Evolutionary conservation across 1,139 yeast species (phyloP), one percentile per base, ranked within the genome.

Genomic region (Lizanozyma gosingica): DNA sequence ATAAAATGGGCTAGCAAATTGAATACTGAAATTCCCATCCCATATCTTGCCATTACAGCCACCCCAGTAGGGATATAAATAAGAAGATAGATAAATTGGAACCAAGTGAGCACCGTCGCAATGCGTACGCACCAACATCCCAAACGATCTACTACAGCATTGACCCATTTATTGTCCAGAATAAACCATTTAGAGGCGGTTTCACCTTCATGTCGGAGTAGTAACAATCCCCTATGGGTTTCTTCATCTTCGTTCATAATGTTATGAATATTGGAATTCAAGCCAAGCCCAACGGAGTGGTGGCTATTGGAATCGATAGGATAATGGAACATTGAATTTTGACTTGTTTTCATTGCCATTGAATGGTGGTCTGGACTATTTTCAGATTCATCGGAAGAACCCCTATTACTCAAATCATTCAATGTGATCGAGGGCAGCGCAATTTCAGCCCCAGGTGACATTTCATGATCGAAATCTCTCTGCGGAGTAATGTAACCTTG

Each of bases 1-100:
- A 92, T 90, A 70, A 87, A 86, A 60, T 92, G 98, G 2, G 98
- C 98, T 45, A 90, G 71, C 41, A 92, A 63, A 54, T 86, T 88
- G 63, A 84, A 92, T 4, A 90, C 81, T 16, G 69, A 65, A 22
- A 54, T 57, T 4, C 77, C 88, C 59, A 75, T 63, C 32, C 95
- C 97, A 51, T 87, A 60, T 34, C 82, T 56, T 41, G 74, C 76
- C 39, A 84, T 83, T 2, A 85, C 80, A 4, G 88, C 88, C 33
- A 83, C 55, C n/a, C 94, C 97, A 4, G 87, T 76, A 39, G 84
- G 74, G 15, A 82, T 55, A 52, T 85, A 79, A 17, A 74, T 67
- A 41, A 80, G 64, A 41, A 78, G 76, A 52, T 71, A 78, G 41
- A 78, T 62, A 45, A 88, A 72, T 22, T 22, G 29, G 11, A 22